phyloP scores from a whole-genome alignment of 768 basidiomycete genomes.

The Tulasnella calospora region DNA sequence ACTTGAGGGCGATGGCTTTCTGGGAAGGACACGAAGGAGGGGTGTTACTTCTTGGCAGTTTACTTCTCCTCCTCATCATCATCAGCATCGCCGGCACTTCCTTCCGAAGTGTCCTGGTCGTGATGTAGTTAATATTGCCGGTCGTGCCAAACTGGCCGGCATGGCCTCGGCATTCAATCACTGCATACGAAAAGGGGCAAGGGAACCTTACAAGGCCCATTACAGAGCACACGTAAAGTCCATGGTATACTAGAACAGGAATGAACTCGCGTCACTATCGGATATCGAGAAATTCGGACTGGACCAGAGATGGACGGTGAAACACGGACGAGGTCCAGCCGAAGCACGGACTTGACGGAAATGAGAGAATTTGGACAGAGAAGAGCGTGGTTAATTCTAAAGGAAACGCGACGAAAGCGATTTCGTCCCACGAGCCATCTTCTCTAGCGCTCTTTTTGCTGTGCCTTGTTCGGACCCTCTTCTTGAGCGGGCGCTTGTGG shows the following conservation, averaged over 20 bases:
- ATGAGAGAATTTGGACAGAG: background rate
- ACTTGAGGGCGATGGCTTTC: background rate
- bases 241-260: background rate
- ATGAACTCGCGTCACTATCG: background rate
- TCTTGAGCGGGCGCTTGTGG: background rate
- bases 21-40: background rate
- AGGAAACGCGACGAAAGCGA: background rate
- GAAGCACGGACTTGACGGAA: background rate
- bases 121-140: no score
- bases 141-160: no score
- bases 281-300: background rate
- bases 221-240: background rate
- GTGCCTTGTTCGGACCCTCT: background rate
- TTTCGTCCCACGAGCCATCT: background rate
- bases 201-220: background rate
- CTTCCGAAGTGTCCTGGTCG: conserved; percentile 14
- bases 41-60: background rate
- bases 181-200: no score
- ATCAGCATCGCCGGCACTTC: conserved; percentile 13
- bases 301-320: background rate
- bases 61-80: conserved; percentile 23
- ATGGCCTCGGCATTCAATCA: no score
- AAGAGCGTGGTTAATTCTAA: background rate
- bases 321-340: background rate
- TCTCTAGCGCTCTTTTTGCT: background rate